Conservation (phyloP, 2,329 filamentous ascomycete genomes). For the Macrophomina phaseolina region DNA sequence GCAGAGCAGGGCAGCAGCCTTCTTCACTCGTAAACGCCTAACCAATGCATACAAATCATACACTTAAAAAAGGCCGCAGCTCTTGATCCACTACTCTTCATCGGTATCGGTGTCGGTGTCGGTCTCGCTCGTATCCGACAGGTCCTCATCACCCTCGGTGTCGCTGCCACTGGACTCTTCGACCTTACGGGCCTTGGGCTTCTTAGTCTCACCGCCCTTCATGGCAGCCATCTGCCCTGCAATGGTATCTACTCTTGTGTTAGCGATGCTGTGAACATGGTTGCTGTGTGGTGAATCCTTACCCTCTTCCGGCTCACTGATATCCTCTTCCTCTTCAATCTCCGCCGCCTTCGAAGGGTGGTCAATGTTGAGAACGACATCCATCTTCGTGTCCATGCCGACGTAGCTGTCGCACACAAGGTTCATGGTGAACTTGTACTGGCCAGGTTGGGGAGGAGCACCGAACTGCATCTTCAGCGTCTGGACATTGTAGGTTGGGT, state of each 20-base stretch:
- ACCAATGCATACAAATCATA: conserved; percentile 24
- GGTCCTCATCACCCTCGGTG: conserved; percentile 65
- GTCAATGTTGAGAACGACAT: conserved; percentile 87
- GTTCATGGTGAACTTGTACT: conserved; percentile 95
- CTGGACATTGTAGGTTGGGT: conserved; percentile 92
- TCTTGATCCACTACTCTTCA: conserved; percentile 40
- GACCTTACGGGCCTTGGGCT: conserved; percentile 62
- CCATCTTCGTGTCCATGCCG: conserved; percentile 89
- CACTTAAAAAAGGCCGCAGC: conserved; percentile 11
- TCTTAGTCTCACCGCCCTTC: conserved; percentile 70
- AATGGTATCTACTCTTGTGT: conserved; percentile 70
- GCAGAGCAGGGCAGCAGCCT: conserved; percentile 12
- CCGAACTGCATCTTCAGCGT: conserved; percentile 83
- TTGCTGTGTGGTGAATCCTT: conserved; percentile 48
- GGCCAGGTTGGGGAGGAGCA: conserved; percentile 62
- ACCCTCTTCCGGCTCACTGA: conserved; percentile 98
- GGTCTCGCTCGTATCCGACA: conserved; percentile 57
- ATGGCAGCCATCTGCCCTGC: conserved; percentile 90
- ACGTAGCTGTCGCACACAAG: conserved; percentile 94
- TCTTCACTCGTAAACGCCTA: conserved; percentile 17
- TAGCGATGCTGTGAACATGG: conserved; percentile 32
- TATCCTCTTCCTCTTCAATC: conserved; percentile 87
- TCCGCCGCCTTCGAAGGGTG: conserved; percentile 84
- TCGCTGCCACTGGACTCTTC: conserved; percentile 68
- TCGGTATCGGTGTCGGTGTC: conserved; percentile 51